A percentile compares a stretch with the other conserved stretches of the same genome.
Conservation (phyloP, 805 yeast genomes). For the Torulaspora maleeae region DNA sequence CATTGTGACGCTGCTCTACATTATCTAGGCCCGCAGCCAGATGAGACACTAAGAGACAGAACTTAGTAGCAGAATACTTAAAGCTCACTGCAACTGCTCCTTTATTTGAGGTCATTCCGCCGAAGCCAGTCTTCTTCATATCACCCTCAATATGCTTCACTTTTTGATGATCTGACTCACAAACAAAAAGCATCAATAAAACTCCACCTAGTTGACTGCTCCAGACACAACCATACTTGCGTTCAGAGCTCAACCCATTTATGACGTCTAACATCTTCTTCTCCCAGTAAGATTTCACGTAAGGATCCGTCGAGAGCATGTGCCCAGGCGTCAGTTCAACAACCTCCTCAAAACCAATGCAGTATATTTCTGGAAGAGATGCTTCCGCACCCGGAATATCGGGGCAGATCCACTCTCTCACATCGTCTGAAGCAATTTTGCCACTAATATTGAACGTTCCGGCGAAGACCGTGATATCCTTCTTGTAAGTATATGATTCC, state of each 20-base stretch:
- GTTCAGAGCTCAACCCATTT: conserved; percentile 39
- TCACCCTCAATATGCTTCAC: conserved; percentile 64
- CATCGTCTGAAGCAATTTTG: conserved; percentile 49
- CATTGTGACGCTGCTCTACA: conserved; percentile 77
- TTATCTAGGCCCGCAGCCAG: conserved; percentile 89
- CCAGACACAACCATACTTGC: conserved; percentile 54
- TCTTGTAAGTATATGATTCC: conserved; percentile 53
- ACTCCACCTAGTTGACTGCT: conserved; percentile 86
- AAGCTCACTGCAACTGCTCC: conserved; percentile 77
- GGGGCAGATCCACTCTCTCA: conserved; percentile 79
- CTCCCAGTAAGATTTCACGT: conserved; percentile 61
- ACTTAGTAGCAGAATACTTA: conserved; percentile 56
- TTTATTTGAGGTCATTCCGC: conserved; percentile 80
- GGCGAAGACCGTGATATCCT: conserved; percentile 60
- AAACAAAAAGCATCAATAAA: conserved; percentile 62
- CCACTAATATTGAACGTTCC: conserved; percentile 92
- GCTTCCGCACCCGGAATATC: conserved; percentile 23
- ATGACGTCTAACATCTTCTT: conserved; percentile 47
- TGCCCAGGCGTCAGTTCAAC: conserved; percentile 80
- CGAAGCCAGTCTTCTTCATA: conserved; percentile 85
- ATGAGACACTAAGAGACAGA: conserved; percentile 82
- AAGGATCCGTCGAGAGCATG: conserved; percentile 72
- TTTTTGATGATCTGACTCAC: conserved; percentile 46
- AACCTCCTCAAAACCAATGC: conserved; percentile 85
- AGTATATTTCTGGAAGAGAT: conserved; percentile 59